Evolutionary conservation across 1,284 basidiomycete species (phyloP).

Genomic region (Puccinia coronata): DNA sequence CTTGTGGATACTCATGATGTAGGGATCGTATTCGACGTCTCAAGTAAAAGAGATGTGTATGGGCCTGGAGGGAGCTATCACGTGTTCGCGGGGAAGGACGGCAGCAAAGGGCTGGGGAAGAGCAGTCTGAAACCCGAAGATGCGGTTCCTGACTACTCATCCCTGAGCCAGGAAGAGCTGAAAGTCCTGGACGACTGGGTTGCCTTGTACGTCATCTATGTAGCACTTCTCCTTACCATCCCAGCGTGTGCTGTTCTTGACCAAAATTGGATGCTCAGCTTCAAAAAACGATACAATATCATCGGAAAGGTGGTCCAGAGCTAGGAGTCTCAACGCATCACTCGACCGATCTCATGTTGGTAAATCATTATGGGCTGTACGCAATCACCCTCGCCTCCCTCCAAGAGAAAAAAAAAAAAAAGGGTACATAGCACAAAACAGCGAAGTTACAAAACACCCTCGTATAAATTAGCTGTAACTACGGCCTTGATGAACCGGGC

Average conservation of each 20-base stretch:
- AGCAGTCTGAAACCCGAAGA: slow-evolving; percentile 84
- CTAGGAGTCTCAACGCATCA: neutral
- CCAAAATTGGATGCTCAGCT: slow-evolving; percentile 29
- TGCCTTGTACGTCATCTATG: slow-evolving; percentile 52
- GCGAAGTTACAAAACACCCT: neutral
- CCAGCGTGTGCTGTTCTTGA: too few relatives aligned
- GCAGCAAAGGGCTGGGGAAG: slow-evolving; percentile 62
- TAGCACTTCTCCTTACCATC: too few relatives aligned
- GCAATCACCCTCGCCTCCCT: neutral
- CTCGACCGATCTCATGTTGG: too few relatives aligned
- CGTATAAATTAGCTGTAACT: neutral
- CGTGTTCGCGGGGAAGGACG: slow-evolving; percentile 63
- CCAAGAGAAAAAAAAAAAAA: neutral
- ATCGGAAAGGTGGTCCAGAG: slow-evolving; percentile 66
- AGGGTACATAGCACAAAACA: too few relatives aligned
- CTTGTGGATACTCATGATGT: slow-evolving; percentile 50
- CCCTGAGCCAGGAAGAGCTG: slow-evolving; percentile 71
- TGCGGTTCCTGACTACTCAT: slow-evolving; percentile 83
- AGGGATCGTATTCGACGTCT: slow-evolving; percentile 82
- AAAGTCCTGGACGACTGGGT: slow-evolving; percentile 91
- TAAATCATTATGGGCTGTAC: neutral
- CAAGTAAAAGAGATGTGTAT: slow-evolving; percentile 75
- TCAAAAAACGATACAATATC: slow-evolving; percentile 72
- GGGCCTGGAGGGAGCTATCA: slow-evolving; percentile 71
- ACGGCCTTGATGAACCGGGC: too few relatives aligned